Conservation (phyloP, 257 asterid genomes). For the Voacanga thouarsii region DNA sequence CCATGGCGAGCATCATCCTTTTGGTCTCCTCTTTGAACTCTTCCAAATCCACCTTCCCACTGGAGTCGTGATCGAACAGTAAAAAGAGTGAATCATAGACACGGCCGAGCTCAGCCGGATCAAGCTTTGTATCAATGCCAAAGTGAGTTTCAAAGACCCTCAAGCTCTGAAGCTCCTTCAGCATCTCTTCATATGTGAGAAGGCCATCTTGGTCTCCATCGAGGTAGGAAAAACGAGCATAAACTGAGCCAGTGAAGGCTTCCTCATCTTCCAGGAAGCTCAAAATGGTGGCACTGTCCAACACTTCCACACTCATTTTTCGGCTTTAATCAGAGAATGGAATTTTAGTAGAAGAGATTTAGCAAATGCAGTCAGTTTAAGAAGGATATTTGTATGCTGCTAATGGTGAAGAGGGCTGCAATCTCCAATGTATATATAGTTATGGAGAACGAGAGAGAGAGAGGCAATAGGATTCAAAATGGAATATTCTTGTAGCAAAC, state of each 20-base stretch:
- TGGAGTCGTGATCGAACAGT: background rate
- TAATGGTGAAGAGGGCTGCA: background rate
- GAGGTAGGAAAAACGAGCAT: slow-evolving; percentile 1
- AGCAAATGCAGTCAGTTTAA: background rate
- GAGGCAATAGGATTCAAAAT: too few relatives aligned
- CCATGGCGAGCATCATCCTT: background rate
- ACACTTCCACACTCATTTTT: slow-evolving; percentile 1
- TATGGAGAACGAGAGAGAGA: too few relatives aligned
- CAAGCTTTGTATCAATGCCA: background rate
- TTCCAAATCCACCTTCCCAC: slow-evolving; percentile 1
- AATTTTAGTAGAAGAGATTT: background rate
- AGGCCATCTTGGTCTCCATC: background rate
- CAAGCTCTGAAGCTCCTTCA: background rate
- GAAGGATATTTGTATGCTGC: background rate
- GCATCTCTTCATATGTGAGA: slow-evolving; percentile 8
- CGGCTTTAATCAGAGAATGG: background rate
- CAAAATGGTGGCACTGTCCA: slow-evolving; percentile 3
- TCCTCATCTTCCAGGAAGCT: background rate
- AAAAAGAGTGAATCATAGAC: background rate
- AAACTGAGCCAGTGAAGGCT: background rate
- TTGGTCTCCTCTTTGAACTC: background rate
- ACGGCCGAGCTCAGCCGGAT: background rate
- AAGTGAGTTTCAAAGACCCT: slow-evolving; percentile 1
- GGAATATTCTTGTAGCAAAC: too few relatives aligned
- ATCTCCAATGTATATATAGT: too few relatives aligned